phyloP scores from a whole-genome alignment of 306 rosid species.

The Carpinus viminea region DNA sequence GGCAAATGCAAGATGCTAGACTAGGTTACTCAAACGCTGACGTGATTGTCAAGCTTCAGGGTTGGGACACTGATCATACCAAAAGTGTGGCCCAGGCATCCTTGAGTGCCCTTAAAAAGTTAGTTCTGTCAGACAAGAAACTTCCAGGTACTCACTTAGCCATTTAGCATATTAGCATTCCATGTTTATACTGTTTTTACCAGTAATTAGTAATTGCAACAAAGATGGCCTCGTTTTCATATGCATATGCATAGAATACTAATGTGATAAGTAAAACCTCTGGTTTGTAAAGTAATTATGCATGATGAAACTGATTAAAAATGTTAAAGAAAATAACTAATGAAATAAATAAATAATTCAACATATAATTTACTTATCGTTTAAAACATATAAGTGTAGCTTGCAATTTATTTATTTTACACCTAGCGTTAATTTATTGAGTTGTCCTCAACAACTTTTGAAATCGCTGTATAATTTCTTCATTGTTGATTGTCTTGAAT shows the following conservation, averaged over 20 bases:
- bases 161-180: constrained; percentile 1
- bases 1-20: constrained; percentile 52
- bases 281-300: not conserved
- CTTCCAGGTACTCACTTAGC: constrained; percentile 63
- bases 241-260: not conserved
- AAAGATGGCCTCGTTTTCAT: not conserved
- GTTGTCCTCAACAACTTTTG: too few relatives aligned
- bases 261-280: not conserved
- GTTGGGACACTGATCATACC: constrained; percentile 77
- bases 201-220: not conserved
- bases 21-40: constrained; percentile 74
- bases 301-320: not conserved
- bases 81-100: constrained; percentile 79
- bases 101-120: constrained; percentile 85
- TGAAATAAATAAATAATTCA: too few relatives aligned
- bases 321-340: too few relatives aligned
- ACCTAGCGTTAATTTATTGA: too few relatives aligned
- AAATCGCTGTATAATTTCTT: too few relatives aligned
- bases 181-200: constrained; percentile 6
- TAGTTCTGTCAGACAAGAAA: constrained; percentile 71
- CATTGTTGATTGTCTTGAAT: too few relatives aligned
- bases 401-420: too few relatives aligned
- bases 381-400: too few relatives aligned
- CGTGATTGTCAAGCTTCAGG: constrained; percentile 79
- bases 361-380: too few relatives aligned